Percentiles rank a stretch among this genome's conserved stretches.
These are phyloP conservation scores for Amanita rimosa DNA, from an alignment of 768 basidiomycete genomes.

Conservation along the genomic window DNA sequence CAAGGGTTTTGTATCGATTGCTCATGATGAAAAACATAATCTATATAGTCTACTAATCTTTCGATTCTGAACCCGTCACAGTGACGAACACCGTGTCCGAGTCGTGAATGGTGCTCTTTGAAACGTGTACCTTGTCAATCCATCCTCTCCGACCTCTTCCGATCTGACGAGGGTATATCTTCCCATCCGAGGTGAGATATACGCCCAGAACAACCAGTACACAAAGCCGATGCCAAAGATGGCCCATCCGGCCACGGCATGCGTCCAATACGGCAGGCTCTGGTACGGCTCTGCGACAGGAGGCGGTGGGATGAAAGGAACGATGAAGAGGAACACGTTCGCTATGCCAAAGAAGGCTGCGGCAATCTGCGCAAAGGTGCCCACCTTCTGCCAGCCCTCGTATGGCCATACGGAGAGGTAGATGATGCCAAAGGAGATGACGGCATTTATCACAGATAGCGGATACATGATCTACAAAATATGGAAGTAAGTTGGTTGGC, in stretches of 20 bases:
- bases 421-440: conserved; percentile 40
- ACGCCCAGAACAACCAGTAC: conserved; percentile 24
- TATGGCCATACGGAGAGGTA: conserved; percentile 19
- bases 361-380: conserved; percentile 15
- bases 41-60: no score
- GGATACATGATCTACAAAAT: conserved; percentile 37
- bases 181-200: conserved; percentile 17
- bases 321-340: conserved; percentile 46
- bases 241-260: conserved; percentile 27
- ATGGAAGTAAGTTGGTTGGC: conserved; percentile 11
- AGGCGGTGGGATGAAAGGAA: conserved; percentile 42
- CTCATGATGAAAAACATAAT: no score
- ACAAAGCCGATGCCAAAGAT: conserved; percentile 25
- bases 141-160: conserved; percentile 13
- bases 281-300: conserved; percentile 35
- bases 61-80: no score
- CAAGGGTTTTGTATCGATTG: no score
- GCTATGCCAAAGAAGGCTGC: conserved; percentile 32
- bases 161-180: conserved; percentile 13
- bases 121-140: conserved; percentile 5
- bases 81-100: no score
- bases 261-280: conserved; percentile 45
- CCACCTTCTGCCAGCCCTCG: conserved; percentile 21
- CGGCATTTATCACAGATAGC: conserved; percentile 29
- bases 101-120: neutral